Evolutionary conservation across 1,284 basidiomycete species (phyloP).

Genomic region (Farysia itapuensis): DNA sequence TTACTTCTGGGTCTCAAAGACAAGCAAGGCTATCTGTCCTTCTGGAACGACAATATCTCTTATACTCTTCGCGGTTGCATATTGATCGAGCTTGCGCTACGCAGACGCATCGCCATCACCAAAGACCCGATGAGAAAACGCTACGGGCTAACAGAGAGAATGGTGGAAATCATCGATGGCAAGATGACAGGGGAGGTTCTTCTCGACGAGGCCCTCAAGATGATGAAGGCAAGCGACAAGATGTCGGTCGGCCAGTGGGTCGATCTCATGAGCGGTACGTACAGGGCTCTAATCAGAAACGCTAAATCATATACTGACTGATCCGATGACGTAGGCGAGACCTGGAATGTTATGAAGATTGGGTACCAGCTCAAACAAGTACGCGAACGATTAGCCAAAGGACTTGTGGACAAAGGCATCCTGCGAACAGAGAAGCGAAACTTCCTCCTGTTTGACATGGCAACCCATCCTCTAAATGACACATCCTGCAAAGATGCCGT

Average conservation of each 20-base stretch:
- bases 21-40: constrained; percentile 66
- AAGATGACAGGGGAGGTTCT: constrained; percentile 56
- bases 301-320: too few species aligned
- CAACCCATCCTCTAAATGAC: constrained; percentile 58
- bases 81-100: constrained; percentile 55
- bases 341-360: constrained; percentile 59
- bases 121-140: constrained; percentile 40
- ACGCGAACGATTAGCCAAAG: constrained; percentile 57
- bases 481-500: constrained; percentile 53
- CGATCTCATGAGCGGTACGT: constrained; percentile 52
- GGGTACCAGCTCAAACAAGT: constrained; percentile 59
- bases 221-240: constrained; percentile 49
- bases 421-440: constrained; percentile 59
- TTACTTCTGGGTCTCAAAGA: constrained; percentile 86
- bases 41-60: constrained; percentile 60
- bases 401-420: constrained; percentile 58
- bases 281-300: too few species aligned
- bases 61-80: constrained; percentile 57
- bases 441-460: constrained; percentile 59
- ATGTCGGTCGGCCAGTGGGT: constrained; percentile 55
- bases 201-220: constrained; percentile 55
- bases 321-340: constrained; percentile 53
- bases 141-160: constrained; percentile 34
- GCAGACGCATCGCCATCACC: constrained; percentile 47
- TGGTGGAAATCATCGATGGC: constrained; percentile 51